phyloP scores from a whole-genome alignment of 306 rosid species.

The Boehmeria nivea region DNA sequence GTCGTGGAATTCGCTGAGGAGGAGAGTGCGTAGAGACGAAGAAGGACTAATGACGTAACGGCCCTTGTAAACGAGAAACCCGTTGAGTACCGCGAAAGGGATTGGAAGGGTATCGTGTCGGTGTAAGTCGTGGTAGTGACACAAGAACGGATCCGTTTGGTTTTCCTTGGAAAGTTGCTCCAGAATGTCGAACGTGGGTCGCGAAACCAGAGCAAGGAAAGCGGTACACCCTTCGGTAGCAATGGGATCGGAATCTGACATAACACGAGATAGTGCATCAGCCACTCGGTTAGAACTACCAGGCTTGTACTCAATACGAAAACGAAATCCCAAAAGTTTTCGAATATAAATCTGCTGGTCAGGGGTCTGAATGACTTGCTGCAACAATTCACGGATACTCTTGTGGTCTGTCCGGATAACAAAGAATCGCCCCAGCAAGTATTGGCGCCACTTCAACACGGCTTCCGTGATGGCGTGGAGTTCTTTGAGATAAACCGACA shows the following conservation, averaged over 20 bases:
- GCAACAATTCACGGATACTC: neutral
- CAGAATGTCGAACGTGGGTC: too few relatives aligned
- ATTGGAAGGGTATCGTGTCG: too few relatives aligned
- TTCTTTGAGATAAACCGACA: neutral
- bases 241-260: too few relatives aligned
- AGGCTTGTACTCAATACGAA: neutral
- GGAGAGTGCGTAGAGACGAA: neutral
- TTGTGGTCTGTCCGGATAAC: neutral
- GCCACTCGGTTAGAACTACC: neutral
- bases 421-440: neutral
- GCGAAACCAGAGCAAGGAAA: too few relatives aligned
- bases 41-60: neutral
- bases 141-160: too few relatives aligned
- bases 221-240: too few relatives aligned
- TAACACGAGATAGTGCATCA: neutral
- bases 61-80: too few relatives aligned
- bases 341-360: neutral
- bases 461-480: neutral
- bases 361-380: neutral
- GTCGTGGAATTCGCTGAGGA: neutral
- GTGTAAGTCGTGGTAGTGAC: too few relatives aligned
- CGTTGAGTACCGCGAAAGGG: too few relatives aligned
- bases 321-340: neutral
- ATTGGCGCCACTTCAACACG: neutral
- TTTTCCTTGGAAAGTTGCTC: too few relatives aligned